A percentile compares a stretch with the other conserved stretches of the same genome.
Evolutionary conservation across 2,329 filamentous ascomycete species (phyloP).

Genomic region (Xylaria sp.): DNA sequence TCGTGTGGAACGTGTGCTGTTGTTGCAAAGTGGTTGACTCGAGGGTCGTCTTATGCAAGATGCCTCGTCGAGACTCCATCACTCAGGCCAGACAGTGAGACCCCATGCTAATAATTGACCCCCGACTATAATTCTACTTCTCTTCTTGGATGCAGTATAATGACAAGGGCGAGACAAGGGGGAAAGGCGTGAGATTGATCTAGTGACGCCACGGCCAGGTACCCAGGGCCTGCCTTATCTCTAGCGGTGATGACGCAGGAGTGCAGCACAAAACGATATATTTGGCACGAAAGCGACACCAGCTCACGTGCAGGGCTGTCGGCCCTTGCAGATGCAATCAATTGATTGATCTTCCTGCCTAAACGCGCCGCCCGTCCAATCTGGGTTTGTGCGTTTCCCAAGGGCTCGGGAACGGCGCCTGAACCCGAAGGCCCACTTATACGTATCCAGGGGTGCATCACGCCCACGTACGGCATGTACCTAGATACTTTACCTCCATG

Average conservation of each 20-base stretch:
- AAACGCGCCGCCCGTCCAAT: conserved; percentile 2
- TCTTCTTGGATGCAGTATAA: too few relatives aligned
- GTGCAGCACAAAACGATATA: conserved; percentile 1
- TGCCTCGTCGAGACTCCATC: conserved; percentile 36
- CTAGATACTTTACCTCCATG: conserved; percentile 13
- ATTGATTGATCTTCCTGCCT: not conserved
- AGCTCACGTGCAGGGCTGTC: conserved; percentile 16
- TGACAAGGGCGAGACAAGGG: too few relatives aligned
- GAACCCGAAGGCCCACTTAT: conserved; percentile 16
- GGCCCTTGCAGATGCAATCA: conserved; percentile 24
- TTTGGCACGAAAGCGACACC: conserved; percentile 24
- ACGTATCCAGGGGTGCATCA: conserved; percentile 25
- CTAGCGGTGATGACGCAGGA: not conserved
- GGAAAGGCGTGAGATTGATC: too few relatives aligned
- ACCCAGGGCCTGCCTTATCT: too few relatives aligned
- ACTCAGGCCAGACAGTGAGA: not conserved
- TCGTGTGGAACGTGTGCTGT: conserved; percentile 43
- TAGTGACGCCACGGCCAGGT: too few relatives aligned
- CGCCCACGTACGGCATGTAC: too few relatives aligned
- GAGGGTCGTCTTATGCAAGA: conserved; percentile 55
- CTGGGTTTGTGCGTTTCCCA: conserved; percentile 5
- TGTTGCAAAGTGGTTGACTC: conserved; percentile 48
- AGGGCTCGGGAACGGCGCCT: conserved; percentile 24
- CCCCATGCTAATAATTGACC: too few relatives aligned
- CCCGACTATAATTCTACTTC: too few relatives aligned